Percentiles rank a stretch among this genome's conserved stretches.
phyloP scores from a whole-genome alignment of 257 asterid species.

The Capsicum pubescens region DNA sequence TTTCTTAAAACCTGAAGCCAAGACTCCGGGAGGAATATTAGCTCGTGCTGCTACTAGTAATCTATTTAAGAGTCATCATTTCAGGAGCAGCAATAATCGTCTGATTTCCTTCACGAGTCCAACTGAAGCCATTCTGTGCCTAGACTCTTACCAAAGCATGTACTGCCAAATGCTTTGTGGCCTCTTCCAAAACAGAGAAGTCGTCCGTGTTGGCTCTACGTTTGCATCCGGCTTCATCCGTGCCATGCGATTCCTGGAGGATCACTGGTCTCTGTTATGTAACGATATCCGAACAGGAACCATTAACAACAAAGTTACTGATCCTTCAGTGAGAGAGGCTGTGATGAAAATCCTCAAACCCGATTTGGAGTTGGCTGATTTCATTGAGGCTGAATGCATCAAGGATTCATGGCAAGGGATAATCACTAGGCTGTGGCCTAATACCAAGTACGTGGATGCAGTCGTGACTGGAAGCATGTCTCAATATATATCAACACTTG shows the following conservation, averaged over 20 bases:
- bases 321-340: background rate
- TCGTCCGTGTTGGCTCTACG: background rate
- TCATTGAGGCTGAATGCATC: background rate
- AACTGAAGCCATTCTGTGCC: constrained; percentile 22
- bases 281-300: background rate
- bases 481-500: background rate
- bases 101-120: background rate
- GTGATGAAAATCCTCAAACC: constrained; percentile 18
- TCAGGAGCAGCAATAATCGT: background rate
- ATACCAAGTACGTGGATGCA: background rate
- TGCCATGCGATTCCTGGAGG: background rate
- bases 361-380: constrained; percentile 18
- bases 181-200: constrained; percentile 4
- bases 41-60: background rate
- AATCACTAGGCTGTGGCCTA: background rate
- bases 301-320: background rate
- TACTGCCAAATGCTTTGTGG: constrained; percentile 18
- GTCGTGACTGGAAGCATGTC: constrained; percentile 25
- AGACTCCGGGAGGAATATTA: constrained; percentile 19
- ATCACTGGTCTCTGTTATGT: background rate
- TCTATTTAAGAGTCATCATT: background rate
- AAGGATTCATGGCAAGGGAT: background rate
- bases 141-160: background rate
- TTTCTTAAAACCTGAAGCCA: background rate
- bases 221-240: background rate